Percentiles rank a stretch among this genome's conserved stretches.
Evolutionary conservation across 805 yeast genomes (phyloP).

Genomic region (Yarrowia hollandica): DNA sequence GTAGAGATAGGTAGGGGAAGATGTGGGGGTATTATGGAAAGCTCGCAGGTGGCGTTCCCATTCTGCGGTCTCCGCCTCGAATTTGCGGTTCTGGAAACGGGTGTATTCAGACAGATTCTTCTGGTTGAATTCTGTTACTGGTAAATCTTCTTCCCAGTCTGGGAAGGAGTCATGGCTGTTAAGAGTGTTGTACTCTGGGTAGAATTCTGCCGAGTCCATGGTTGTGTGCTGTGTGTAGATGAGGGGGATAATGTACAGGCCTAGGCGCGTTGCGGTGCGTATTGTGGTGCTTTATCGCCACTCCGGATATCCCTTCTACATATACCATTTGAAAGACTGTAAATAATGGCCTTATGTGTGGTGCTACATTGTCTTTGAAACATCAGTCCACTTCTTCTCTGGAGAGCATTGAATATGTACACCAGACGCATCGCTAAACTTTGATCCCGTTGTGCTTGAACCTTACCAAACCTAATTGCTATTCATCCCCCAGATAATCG

Average conservation of each 20-base stretch:
- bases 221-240: background rate
- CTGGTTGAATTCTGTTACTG: slow-evolving; percentile 26
- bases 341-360: slow-evolving; percentile 5
- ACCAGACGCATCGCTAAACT: slow-evolving; percentile 6
- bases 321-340: background rate
- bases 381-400: slow-evolving; percentile 27
- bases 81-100: slow-evolving; percentile 23
- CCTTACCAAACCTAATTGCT: background rate
- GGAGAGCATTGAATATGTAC: slow-evolving; percentile 8
- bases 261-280: background rate
- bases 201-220: slow-evolving; percentile 26
- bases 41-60: slow-evolving; percentile 25
- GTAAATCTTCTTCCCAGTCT: slow-evolving; percentile 22
- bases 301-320: background rate
- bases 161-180: slow-evolving; percentile 4
- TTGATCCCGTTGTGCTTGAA: background rate
- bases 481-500: background rate
- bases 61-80: slow-evolving; percentile 23
- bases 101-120: slow-evolving; percentile 28
- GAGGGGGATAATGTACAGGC: background rate
- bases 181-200: slow-evolving; percentile 15
- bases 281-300: background rate
- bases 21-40: slow-evolving; percentile 22
- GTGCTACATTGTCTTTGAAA: slow-evolving; percentile 17
- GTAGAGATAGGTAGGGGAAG: slow-evolving; percentile 20